Percentiles rank a stretch among this genome's conserved stretches.
Conservation (phyloP, 179 eudicot species). For the Beta lomatogona region DNA sequence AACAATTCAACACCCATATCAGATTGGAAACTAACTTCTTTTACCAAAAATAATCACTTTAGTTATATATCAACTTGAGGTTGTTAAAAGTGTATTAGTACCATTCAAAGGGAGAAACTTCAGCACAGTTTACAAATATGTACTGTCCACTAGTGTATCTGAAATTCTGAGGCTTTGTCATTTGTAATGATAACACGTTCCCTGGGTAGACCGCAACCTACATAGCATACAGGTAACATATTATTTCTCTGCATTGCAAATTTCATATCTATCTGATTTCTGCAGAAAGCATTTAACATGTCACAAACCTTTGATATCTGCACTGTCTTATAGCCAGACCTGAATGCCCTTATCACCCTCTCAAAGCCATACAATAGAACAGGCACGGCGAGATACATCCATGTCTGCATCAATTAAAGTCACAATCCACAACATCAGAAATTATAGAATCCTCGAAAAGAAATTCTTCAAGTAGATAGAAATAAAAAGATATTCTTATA, state of each 20-base stretch:
- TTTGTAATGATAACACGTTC: slow-evolving; percentile 46
- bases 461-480: no score
- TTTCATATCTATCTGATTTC: not conserved
- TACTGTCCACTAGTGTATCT: slow-evolving; percentile 62
- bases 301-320: slow-evolving; percentile 43
- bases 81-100: slow-evolving; percentile 5
- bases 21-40: not conserved
- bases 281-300: not conserved
- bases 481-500: no score
- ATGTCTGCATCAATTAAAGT: slow-evolving; percentile 42
- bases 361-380: slow-evolving; percentile 41
- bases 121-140: slow-evolving; percentile 59
- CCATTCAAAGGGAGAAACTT: slow-evolving; percentile 67
- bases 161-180: slow-evolving; percentile 58
- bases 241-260: not conserved
- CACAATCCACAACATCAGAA: slow-evolving; percentile 3
- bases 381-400: slow-evolving; percentile 60
- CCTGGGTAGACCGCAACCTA: slow-evolving; percentile 63
- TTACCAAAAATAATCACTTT: not conserved
- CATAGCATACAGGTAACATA: not conserved
- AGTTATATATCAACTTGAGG: not conserved
- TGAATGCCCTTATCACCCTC: slow-evolving; percentile 46
- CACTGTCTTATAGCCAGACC: slow-evolving; percentile 54
- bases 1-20: slow-evolving; percentile 7
- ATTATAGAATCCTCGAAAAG: no score